Base-by-base conservation (phyloP, 306 rosid genomes). In the Ormosia semicastrata region DNA sequence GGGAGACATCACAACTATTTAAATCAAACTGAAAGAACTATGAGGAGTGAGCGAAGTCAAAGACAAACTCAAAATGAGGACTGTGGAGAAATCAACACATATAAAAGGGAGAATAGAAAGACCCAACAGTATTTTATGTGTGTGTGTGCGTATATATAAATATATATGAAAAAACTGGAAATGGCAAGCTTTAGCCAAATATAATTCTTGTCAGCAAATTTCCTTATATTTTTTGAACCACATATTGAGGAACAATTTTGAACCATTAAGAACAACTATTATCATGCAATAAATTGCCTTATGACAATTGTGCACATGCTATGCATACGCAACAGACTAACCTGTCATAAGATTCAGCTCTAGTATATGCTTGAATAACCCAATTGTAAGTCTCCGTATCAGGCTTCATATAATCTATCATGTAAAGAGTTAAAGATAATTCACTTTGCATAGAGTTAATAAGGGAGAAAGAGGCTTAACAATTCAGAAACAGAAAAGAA, bases 341-440 rank as follows among this genome's bases (percentile, higher is more conserved):
- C 99, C 99, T 93, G 89, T 95, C 99, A 83, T 95, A 95, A 85
- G 99, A 87, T 77, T 95, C 99, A 78, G 99, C 99, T 87, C 97
- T 93, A 71, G 98, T 92, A 86, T 90, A 95, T 46, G 99, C 99
- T 88, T 95, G 98, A 83, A 95, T 92, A 85, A 95, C 97, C 99
- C 98, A 95, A 90, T 95, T 95, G 86, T 93, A 95, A 57, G 99
- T 89, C 86, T 95, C 97, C 2, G 97, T 86, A 81, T 95, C 94
- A 60, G 99, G 99, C 87, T 93, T 95, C 99, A 95, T 95, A 77
- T 33, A 89, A 77, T 89, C 98, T 95, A 89, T 73, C 41, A 68
- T 8, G 65, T 47, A 59, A 87, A 4, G 44, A 73, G 58, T 46
- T 72, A 67, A 84, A 86, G 75, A 81, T 24, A 69, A 81, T 47